Conservation (phyloP, 2,329 filamentous ascomycete species). For the Rachicladosporium sp. region DNA sequence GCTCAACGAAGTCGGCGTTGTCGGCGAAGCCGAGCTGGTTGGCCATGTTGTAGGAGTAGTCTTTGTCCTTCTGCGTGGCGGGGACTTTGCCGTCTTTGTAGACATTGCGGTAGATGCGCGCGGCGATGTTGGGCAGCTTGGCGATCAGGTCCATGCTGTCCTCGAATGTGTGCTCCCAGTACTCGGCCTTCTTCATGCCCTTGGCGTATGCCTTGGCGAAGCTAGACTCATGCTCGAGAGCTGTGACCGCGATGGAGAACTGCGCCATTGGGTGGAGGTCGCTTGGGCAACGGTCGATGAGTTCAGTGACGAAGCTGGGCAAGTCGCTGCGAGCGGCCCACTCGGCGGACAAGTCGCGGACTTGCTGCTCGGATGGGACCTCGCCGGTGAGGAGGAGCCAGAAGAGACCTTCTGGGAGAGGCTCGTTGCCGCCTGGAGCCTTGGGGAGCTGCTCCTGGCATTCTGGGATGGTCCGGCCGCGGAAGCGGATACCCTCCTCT, state of each 20-base stretch:
- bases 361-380: conserved; percentile 95
- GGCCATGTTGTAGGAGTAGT: conserved; percentile 98
- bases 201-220: conserved; percentile 98
- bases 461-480: conserved; percentile 97
- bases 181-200: conserved; percentile 98
- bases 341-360: conserved; percentile 93
- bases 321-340: conserved; percentile 96
- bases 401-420: conserved; percentile 97
- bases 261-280: conserved; percentile 99
- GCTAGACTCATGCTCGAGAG: conserved; percentile 93
- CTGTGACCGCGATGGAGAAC: conserved; percentile 94
- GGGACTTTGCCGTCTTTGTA: conserved; percentile 99
- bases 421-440: conserved; percentile 91
- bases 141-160: conserved; percentile 99
- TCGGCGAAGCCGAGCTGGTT: conserved; percentile 96
- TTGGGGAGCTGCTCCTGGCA: conserved; percentile 96
- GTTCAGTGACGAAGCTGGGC: conserved; percentile 96
- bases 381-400: conserved; percentile 98
- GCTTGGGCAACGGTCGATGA: conserved; percentile 98
- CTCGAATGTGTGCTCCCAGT: conserved; percentile 99
- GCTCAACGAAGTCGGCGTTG: conserved; percentile 94
- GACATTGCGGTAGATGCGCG: conserved; percentile 99
- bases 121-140: conserved; percentile 95
- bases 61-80: conserved; percentile 93
- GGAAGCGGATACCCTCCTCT: conserved; percentile 98